Evolutionary conservation across 805 yeast genomes (phyloP).

Genomic region (Sugiyamaella boreocaroliniensis): DNA sequence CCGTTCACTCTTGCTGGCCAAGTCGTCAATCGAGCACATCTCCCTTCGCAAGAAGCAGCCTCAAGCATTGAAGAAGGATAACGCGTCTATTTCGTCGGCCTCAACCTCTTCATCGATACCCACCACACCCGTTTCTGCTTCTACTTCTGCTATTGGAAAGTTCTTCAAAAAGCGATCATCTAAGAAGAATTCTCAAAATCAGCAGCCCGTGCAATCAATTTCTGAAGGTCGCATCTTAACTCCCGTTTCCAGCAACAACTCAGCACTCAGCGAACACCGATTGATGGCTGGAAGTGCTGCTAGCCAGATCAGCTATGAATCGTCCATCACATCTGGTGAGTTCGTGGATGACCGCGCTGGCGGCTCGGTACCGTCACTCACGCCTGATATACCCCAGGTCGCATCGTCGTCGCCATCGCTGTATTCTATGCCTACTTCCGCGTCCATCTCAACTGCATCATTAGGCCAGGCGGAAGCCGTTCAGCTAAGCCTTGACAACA

Average conservation of each 20-base stretch:
- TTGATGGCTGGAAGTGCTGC: background rate
- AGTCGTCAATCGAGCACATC: conserved; percentile 20
- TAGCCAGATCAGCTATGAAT: background rate
- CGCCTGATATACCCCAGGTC: background rate
- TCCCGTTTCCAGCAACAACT: background rate
- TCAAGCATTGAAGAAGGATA: background rate
- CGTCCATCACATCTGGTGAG: conserved; percentile 7
- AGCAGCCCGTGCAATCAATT: background rate
- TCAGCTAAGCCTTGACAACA: background rate
- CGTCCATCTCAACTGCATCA: background rate
- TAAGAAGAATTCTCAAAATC: background rate
- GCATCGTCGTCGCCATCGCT: background rate
- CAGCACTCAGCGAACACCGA: background rate
- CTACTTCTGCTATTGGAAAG: conserved; percentile 9
- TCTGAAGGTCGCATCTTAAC: background rate
- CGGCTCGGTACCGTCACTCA: background rate
- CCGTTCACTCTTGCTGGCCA: conserved; percentile 17
- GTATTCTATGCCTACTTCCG: background rate
- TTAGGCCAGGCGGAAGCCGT: background rate
- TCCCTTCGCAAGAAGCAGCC: conserved; percentile 5
- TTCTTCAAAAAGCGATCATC: conserved; percentile 14
- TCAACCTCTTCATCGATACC: conserved; percentile 6
- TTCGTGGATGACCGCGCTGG: conserved; percentile 3
- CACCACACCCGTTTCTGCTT: background rate
- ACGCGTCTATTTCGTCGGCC: conserved; percentile 1